Conservation (phyloP, 2,329 filamentous ascomycete genomes). For the Fusarium sp. region DNA sequence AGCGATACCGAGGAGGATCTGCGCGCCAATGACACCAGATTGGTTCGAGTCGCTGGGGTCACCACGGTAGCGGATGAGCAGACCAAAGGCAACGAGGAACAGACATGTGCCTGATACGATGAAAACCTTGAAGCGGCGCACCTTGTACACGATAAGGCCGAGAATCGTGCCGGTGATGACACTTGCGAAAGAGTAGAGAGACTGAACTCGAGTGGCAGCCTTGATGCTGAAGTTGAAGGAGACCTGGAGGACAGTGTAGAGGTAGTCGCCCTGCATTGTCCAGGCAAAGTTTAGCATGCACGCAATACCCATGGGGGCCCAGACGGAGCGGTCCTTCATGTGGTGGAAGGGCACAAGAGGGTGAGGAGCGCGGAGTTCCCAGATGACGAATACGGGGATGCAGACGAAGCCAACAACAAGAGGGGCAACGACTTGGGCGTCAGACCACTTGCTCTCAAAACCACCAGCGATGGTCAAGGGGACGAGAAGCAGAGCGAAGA, state of each 20-base stretch:
- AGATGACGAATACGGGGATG: slow-evolving; percentile 64
- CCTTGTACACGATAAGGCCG: slow-evolving; percentile 67
- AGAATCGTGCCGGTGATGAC: slow-evolving; percentile 69
- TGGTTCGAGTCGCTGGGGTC: slow-evolving; percentile 57
- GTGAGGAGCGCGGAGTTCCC: slow-evolving; percentile 61
- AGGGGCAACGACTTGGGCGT: slow-evolving; percentile 57
- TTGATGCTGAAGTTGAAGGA: slow-evolving; percentile 69
- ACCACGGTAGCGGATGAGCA: slow-evolving; percentile 73
- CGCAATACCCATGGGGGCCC: slow-evolving; percentile 71
- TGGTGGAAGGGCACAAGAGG: slow-evolving; percentile 71
- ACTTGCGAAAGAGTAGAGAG: slow-evolving; percentile 69
- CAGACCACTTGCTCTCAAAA: slow-evolving; percentile 54
- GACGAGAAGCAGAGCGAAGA: slow-evolving; percentile 60
- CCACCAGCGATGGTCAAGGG: slow-evolving; percentile 62
- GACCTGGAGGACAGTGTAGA: slow-evolving; percentile 72
- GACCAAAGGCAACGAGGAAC: slow-evolving; percentile 74
- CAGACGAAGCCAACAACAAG: slow-evolving; percentile 60
- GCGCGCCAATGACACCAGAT: slow-evolving; percentile 70
- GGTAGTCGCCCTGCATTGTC: slow-evolving; percentile 73
- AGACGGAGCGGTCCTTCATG: slow-evolving; percentile 73
- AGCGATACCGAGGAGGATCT: slow-evolving; percentile 72
- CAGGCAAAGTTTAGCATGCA: slow-evolving; percentile 68
- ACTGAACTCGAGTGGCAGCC: slow-evolving; percentile 69
- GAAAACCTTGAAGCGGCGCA: slow-evolving; percentile 72
- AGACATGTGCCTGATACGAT: slow-evolving; percentile 70